Base-by-base conservation (phyloP, 2,329 filamentous ascomycete genomes). In the Fonsecaea erecta region DNA sequence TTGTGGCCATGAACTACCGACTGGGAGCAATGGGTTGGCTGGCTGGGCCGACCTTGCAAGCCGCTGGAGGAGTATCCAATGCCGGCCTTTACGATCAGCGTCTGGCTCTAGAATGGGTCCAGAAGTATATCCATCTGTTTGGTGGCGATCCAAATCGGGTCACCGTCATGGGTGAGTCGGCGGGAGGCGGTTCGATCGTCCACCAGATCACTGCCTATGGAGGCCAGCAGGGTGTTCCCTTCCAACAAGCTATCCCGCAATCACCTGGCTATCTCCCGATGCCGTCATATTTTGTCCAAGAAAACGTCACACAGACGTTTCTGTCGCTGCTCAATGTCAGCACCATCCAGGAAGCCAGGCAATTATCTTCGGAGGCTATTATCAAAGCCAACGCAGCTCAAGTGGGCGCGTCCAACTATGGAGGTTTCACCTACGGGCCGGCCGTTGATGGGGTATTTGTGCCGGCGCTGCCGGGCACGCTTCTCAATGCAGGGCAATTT, bases 31-130 rank as follows among this genome's bases (percentile, higher is more conserved):
- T 84, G 71, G 82, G 82, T 3, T 84, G 76, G 75, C 73, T 82
- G 59, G 77, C 77, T 11, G 83, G 79, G 48, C 77, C 79, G 21
- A 81, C 74, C 26, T 75, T 82, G 52, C 76, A 79, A 46, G 48
- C 40, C 34, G 69, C 73, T 18, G 74, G 79, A 64, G 82, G 81
- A 3, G 77, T 76, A 2, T 75, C 81, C 1, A 86, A 86, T 69
- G 79, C 78, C 8, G 84, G 79, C 1, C 74, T 86, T 0, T 76
- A 61, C 70, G 21, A 74, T 64, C 85, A 87, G 71, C 78, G 83
- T 12, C 75, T 85, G n/a, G 84, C 84, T 26, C 75, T 88, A 7
- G 77, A 86, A 69, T 88, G 86, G 86, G 79, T 87, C 2, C 80
- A 84, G 60, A 72, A 81, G 46, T 76, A 85, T 65, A 85, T 86